phyloP scores from a whole-genome alignment of 2,329 filamentous ascomycete species.

The Eurotiales sp. region DNA sequence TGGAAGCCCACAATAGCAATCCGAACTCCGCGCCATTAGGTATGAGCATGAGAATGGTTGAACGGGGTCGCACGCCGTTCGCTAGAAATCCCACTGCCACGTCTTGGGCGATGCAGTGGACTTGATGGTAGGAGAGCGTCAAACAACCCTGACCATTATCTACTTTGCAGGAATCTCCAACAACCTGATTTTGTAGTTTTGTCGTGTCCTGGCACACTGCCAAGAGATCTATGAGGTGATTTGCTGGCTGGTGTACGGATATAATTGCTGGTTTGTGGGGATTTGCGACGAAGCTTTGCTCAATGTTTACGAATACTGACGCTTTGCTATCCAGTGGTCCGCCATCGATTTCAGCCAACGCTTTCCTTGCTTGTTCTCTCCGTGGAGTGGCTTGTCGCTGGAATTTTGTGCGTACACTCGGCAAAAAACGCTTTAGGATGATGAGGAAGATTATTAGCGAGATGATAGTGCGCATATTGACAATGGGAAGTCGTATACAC shows the following conservation, averaged over 20 bases:
- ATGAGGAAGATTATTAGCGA: too few relatives aligned
- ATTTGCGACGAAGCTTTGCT: neutral
- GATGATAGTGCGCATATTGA: too few relatives aligned
- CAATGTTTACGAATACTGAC: neutral
- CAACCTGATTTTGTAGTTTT: neutral
- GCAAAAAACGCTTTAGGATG: too few relatives aligned
- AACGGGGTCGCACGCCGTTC: neutral
- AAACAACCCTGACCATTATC: neutral
- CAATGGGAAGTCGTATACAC: too few relatives aligned
- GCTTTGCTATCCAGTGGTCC: neutral
- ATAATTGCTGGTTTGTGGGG: neutral
- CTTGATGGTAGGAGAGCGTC: neutral
- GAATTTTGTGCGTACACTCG: too few relatives aligned
- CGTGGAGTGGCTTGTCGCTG: too few relatives aligned
- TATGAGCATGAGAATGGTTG: neutral
- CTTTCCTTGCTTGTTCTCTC: too few relatives aligned
- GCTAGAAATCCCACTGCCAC: neutral
- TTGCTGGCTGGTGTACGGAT: neutral
- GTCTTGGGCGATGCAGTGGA: neutral
- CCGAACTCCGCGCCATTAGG: neutral
- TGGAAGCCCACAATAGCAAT: neutral
- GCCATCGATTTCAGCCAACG: neutral
- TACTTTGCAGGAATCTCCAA: neutral
- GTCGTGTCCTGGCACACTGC: neutral
- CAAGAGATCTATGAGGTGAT: neutral